Evolutionary conservation across 495 filamentous ascomycete species (phyloP), one percentile per base, ranked within the genome.

Genomic region (Penicillium nucicola): DNA sequence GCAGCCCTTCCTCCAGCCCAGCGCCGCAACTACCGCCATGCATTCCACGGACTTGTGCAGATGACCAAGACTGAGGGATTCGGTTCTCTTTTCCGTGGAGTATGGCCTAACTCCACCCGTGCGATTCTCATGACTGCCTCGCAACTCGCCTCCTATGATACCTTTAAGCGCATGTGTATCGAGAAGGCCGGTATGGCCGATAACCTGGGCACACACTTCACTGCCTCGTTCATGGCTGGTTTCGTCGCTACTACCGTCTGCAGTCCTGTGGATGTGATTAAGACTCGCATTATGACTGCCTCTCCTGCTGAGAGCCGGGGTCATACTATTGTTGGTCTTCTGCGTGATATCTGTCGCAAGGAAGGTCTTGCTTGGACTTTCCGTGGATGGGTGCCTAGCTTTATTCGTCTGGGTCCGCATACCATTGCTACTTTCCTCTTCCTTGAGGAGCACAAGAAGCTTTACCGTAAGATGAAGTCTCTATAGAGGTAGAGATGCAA

Each of bases 381-480:
- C 70, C 85, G 86, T 62, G 93, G 93, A n/a, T 98, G 93, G 93
- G 86, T 96, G 37, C 93, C 93, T 9, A 93, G 89, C 60, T 98
- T 98, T 66, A 84, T 96, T 48, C 79, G 93, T n/a, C 62, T 98
- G 48, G 95, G 86, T 19, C 86, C 86, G 35, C 93, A 98, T 77
- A 98, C 93, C 3, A 90, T 97, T 61, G 85, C 87, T 50, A 97
- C 95, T 9, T 97, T 98, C 58, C 63, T 98, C 52, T 97, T 97
- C 69, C 74, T 98, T 61, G 93, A 98, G 66, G 87, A 95, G 50
- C 78, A 81, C 55, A 81, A 80, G 66, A 77, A 77, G 61, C 58
- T 80, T 12, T 81, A 78, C 58, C 68, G 78, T 8, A 61, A 63
- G 43, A 34, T 77, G 50, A 78, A 77, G 58, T 75, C 66, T 6